phyloP scores from a whole-genome alignment of 148 eudicot species.

The Cornus florida region DNA sequence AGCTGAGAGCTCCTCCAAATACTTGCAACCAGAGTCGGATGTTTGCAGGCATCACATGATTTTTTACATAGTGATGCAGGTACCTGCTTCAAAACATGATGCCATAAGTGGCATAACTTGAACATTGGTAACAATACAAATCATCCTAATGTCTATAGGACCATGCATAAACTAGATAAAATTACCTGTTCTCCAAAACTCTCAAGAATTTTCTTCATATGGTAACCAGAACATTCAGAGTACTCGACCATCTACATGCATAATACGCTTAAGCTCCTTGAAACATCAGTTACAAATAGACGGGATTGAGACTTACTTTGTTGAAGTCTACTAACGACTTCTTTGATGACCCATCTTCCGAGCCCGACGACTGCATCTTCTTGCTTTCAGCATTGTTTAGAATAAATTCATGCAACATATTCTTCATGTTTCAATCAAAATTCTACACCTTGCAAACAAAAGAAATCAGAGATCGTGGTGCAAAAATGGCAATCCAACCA shows the following conservation, averaged over 20 bases:
- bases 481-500: constrained; percentile 46
- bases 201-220: constrained; percentile 78
- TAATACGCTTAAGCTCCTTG: not conserved
- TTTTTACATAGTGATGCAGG: constrained; percentile 61
- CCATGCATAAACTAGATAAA: constrained; percentile 6
- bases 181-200: constrained; percentile 88
- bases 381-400: constrained; percentile 63
- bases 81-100: constrained; percentile 41
- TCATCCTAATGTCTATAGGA: not conserved
- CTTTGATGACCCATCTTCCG: constrained; percentile 52
- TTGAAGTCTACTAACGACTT: constrained; percentile 71
- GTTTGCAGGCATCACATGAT: constrained; percentile 87
- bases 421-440: not conserved
- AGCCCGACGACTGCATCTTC: constrained; percentile 52
- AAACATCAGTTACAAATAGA: not conserved
- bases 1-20: constrained; percentile 61
- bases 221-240: constrained; percentile 76
- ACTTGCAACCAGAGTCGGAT: constrained; percentile 67
- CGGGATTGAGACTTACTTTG: constrained; percentile 38
- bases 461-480: not conserved
- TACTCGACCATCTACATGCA: constrained; percentile 73
- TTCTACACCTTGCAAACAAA: constrained; percentile 1
- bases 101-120: not conserved
- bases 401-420: constrained; percentile 62
- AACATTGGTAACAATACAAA: not conserved